Conservation (phyloP, 495 filamentous ascomycete genomes). For the Apodospora peruviana region DNA sequence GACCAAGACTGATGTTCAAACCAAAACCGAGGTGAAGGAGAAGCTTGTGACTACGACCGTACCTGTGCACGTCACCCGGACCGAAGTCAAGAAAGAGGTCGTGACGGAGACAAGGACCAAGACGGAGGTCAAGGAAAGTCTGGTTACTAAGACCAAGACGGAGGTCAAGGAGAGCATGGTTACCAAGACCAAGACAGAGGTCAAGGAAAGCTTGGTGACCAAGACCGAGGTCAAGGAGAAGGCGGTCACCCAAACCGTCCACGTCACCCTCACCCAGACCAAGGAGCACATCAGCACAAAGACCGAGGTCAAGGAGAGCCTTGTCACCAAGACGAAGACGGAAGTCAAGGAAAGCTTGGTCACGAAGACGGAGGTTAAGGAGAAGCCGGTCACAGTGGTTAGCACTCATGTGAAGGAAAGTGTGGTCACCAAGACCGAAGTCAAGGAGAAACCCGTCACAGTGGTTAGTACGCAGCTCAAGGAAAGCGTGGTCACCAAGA, state of each 20-base stretch:
- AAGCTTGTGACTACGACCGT: not conserved
- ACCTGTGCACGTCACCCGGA: not conserved
- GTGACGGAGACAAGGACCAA: not conserved
- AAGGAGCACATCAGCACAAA: too few relatives aligned
- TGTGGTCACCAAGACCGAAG: not conserved
- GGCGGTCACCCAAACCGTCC: not conserved
- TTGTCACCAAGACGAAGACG: not conserved
- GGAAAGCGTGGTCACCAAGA: not conserved
- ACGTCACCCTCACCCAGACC: too few relatives aligned
- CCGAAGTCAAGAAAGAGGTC: too few relatives aligned
- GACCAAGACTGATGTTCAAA: not conserved
- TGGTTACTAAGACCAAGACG: not conserved
- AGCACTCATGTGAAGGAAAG: not conserved
- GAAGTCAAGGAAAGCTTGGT: too few relatives aligned
- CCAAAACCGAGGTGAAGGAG: not conserved
- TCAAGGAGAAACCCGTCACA: not conserved
- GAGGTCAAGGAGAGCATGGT: not conserved
- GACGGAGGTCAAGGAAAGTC: not conserved
- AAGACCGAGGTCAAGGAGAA: not conserved
- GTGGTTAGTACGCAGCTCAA: not conserved
- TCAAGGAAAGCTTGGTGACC: not conserved
- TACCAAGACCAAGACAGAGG: not conserved
- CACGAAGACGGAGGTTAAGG: not conserved
- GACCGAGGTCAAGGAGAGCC: not conserved
- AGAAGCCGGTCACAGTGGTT: not conserved